A percentile compares a stretch with the other conserved stretches of the same genome.
Conservation (phyloP, 176 grass and related monocot genomes). For the Olyra latifolia region DNA sequence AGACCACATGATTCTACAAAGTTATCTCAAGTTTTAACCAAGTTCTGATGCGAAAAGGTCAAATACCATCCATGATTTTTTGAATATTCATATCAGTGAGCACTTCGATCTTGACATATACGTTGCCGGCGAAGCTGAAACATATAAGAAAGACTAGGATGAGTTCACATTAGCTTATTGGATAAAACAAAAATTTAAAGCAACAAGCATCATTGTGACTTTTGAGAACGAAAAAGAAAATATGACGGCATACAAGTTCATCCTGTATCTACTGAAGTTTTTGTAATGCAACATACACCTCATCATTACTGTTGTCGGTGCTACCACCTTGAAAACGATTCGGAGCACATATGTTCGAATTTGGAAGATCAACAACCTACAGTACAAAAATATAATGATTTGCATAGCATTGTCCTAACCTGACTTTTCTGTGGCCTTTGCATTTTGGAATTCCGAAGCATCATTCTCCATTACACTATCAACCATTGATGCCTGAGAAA, state of each 20-base stretch:
- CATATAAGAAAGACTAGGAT: neutral
- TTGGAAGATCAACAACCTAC: neutral
- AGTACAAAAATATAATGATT: neutral
- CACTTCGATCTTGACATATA: constrained; percentile 37
- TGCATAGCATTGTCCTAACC: neutral
- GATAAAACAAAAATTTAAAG: neutral
- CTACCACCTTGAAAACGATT: neutral
- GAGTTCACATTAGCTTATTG: neutral
- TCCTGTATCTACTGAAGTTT: constrained; percentile 5
- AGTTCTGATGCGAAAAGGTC: neutral
- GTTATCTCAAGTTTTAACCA: neutral
- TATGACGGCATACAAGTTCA: constrained; percentile 15
- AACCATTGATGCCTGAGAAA: neutral
- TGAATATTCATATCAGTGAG: constrained; percentile 52
- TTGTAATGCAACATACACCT: constrained; percentile 4
- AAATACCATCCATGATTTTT: constrained; percentile 37
- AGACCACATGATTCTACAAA: neutral
- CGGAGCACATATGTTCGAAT: neutral
- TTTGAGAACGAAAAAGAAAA: neutral
- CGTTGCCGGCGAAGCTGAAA: constrained; percentile 30
- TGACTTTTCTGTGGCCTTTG: neutral
- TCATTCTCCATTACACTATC: neutral
- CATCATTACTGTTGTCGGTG: neutral
- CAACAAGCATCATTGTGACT: neutral
- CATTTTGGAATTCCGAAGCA: neutral